phyloP scores from a whole-genome alignment of 495 filamentous ascomycete genomes.

The Aspergillus egyptiacus region DNA sequence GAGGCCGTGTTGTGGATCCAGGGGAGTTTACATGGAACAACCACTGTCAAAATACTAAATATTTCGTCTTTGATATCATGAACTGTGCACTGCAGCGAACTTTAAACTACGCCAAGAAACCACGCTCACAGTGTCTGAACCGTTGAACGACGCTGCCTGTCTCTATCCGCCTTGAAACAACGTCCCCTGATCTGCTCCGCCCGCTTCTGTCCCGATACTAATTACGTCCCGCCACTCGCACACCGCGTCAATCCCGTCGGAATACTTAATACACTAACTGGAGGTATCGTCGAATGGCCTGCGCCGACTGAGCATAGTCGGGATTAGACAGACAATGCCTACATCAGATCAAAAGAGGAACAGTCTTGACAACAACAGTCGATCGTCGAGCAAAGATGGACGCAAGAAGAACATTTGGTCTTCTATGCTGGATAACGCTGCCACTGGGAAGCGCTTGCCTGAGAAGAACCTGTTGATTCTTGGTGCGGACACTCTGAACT shows the following conservation, averaged over 20 bases:
- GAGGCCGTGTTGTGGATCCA: conserved; percentile 5
- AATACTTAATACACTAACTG: conserved; percentile 1
- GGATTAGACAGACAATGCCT: conserved; percentile 39
- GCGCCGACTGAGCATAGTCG: conserved; percentile 34
- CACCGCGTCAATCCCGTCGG: conserved; percentile 19
- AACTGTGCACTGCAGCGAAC: not conserved
- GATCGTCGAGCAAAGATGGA: conserved; percentile 61
- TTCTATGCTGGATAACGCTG: conserved; percentile 83
- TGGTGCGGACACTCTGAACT: conserved; percentile 45
- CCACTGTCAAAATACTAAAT: not conserved
- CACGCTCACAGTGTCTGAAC: not conserved
- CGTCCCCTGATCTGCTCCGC: conserved; percentile 24
- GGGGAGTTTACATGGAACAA: conserved; percentile 2
- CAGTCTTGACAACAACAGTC: conserved; percentile 37
- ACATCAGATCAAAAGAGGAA: conserved; percentile 34
- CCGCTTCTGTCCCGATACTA: conserved; percentile 9
- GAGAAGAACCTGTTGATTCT: conserved; percentile 89
- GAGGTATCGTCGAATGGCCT: conserved; percentile 28
- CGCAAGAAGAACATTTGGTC: conserved; percentile 90
- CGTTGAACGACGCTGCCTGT: not conserved
- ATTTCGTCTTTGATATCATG: not conserved
- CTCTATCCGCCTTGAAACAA: conserved; percentile 2
- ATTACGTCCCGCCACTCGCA: conserved; percentile 5
- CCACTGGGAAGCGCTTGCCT: conserved; percentile 82
- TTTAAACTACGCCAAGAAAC: not conserved